Conservation (phyloP, 2,329 filamentous ascomycete species). For the Cadophora sp. region DNA sequence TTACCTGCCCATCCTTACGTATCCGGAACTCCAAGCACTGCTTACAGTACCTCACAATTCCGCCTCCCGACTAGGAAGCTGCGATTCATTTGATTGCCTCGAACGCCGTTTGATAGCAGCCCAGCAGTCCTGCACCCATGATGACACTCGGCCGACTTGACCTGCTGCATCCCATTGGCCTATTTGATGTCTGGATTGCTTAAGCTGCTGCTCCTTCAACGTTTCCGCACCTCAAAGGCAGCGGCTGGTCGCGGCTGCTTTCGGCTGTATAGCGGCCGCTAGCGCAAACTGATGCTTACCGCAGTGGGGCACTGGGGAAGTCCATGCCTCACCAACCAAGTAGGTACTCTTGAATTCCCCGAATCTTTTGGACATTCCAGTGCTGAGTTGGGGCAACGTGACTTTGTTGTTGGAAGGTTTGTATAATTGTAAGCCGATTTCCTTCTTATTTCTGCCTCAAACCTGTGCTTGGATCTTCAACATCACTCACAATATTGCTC, state of each 20-base stretch:
- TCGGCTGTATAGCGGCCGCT: background rate
- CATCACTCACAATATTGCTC: background rate
- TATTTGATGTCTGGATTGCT: background rate
- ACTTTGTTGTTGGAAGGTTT: background rate
- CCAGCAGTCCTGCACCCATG: background rate
- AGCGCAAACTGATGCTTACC: background rate
- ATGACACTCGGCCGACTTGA: background rate
- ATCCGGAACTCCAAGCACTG: background rate
- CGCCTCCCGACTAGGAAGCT: conserved; percentile 18
- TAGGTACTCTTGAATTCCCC: conserved; percentile 13
- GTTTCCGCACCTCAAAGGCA: no score
- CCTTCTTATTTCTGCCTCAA: background rate
- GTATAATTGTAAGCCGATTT: background rate
- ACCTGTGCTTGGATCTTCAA: background rate
- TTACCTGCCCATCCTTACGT: background rate
- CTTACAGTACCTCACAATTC: background rate
- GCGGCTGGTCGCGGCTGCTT: conserved; percentile 2
- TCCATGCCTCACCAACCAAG: background rate
- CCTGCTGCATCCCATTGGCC: background rate
- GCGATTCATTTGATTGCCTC: background rate
- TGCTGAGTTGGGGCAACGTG: background rate
- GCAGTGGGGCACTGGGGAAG: background rate
- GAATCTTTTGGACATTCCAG: background rate
- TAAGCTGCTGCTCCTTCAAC: no score
- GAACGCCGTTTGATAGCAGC: conserved; percentile 4